phyloP scores from a whole-genome alignment of 139 green algal species.

The Coelastrella sp. region DNA sequence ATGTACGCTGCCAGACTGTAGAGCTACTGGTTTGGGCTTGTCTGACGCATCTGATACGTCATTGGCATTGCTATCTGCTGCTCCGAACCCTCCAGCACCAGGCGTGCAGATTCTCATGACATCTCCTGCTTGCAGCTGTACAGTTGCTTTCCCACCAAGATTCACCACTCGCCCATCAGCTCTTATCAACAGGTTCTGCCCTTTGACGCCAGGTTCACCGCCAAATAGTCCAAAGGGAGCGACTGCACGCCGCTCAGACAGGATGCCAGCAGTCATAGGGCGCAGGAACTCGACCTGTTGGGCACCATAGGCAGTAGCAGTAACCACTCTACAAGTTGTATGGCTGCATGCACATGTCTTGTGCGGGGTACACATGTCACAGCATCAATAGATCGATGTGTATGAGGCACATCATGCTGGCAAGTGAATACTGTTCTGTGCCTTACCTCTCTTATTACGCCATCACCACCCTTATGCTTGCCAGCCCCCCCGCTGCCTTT shows the following conservation, averaged over 20 bases:
- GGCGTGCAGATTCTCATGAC: conserved; percentile 79
- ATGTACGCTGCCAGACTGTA: conserved; percentile 41
- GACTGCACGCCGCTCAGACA: conserved; percentile 86
- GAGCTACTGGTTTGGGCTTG: neutral
- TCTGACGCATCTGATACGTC: neutral
- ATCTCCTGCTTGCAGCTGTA: conserved; percentile 74
- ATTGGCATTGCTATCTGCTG: neutral
- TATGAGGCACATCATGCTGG: neutral
- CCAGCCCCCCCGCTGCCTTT: conserved; percentile 85
- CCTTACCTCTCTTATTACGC: conserved; percentile 86
- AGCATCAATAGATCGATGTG: too few species aligned
- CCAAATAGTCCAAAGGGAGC: conserved; percentile 87
- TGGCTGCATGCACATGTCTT: too few species aligned
- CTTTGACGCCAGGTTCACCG: conserved; percentile 67
- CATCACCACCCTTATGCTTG: conserved; percentile 85
- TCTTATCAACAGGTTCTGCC: conserved; percentile 83
- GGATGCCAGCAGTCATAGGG: conserved; percentile 85
- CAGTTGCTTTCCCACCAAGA: conserved; percentile 77
- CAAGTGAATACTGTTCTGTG: neutral
- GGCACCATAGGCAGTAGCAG: neutral
- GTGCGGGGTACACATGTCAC: too few species aligned
- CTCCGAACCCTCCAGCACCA: conserved; percentile 75
- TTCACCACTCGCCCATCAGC: neutral
- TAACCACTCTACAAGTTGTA: too few species aligned
- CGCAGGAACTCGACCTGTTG: conserved; percentile 89